These are phyloP conservation scores for Penicillium sp. DNA, from an alignment of 2,329 filamentous ascomycete genomes.

Conservation along the genomic window DNA sequence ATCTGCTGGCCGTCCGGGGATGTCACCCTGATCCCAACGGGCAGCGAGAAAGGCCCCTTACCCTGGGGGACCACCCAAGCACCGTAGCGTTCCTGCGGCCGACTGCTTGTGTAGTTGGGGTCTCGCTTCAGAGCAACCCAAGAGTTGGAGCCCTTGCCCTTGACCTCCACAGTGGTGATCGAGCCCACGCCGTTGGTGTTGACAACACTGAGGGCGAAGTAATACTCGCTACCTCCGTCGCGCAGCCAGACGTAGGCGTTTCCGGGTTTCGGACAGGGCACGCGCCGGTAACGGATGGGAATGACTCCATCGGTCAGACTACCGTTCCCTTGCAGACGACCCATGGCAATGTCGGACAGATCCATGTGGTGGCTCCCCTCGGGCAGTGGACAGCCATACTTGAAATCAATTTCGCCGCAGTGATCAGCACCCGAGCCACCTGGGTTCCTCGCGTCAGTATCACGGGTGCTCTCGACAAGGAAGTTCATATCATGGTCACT, in stretches of 20 bases:
- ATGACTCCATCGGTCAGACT: neutral
- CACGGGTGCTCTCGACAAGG: neutral
- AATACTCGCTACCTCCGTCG: neutral
- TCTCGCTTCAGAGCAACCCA: neutral
- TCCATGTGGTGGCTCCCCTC: constrained; percentile 1
- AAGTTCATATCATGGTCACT: neutral
- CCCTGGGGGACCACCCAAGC: constrained; percentile 1
- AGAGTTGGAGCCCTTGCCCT: neutral
- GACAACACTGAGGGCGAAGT: neutral
- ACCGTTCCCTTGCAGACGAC: constrained; percentile 1
- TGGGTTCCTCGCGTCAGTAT: neutral
- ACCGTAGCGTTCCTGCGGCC: constrained; percentile 1
- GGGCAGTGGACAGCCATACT: neutral
- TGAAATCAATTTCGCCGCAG: constrained; percentile 3
- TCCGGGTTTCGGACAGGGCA: neutral
- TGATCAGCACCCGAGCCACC: constrained; percentile 1
- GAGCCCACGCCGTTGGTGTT: neutral
- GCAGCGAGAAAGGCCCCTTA: neutral
- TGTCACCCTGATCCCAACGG: neutral
- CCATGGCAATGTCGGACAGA: constrained; percentile 1
- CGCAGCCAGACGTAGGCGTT: neutral
- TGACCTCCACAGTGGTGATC: neutral
- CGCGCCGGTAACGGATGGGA: neutral
- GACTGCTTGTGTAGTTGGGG: constrained; percentile 2
- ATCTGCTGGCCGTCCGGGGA: constrained; percentile 1